A percentile compares a stretch with the other conserved stretches of the same genome.
phyloP scores from a whole-genome alignment of 306 rosid genomes.

The Quercus rubra region DNA sequence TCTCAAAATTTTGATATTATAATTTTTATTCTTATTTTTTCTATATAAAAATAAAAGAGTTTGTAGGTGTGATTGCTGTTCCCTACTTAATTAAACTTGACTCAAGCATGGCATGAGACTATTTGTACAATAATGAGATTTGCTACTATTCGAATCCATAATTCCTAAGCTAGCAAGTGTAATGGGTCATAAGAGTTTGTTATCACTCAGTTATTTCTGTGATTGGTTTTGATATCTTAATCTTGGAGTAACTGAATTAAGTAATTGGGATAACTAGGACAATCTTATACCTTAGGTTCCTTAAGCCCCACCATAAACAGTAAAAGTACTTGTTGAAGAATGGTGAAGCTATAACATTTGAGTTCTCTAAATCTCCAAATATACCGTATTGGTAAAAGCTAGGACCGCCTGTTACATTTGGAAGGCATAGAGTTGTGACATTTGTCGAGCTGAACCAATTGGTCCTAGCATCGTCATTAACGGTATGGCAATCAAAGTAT shows the following conservation, averaged over 20 bases:
- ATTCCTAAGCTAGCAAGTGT: no score
- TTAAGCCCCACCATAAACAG: slow-evolving; percentile 70
- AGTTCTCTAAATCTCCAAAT: slow-evolving; percentile 66
- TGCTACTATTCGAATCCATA: fast-evolving
- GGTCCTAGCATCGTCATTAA: slow-evolving; percentile 31
- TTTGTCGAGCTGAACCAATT: slow-evolving; percentile 69
- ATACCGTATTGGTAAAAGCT: slow-evolving; percentile 61
- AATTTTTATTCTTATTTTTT: no score
- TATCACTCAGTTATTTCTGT: no score
- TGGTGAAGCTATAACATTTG: slow-evolving; percentile 52
- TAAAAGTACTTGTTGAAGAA: slow-evolving; percentile 82
- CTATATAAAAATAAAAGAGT: no score
- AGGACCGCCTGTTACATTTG: slow-evolving; percentile 10
- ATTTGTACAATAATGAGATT: no score
- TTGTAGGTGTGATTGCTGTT: fast-evolving
- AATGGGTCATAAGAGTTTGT: no score
- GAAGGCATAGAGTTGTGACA: slow-evolving; percentile 51
- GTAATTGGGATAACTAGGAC: no score
- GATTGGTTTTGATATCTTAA: no score
- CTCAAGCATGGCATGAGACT: no score
- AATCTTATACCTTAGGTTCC: slow-evolving; percentile 60
- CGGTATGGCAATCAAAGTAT: slow-evolving; percentile 60
- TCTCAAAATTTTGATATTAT: no score
- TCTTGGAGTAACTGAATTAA: no score
- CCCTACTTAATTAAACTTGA: no score